Conservation (phyloP, 345 rosid genomes). For the Syzygium grande region DNA sequence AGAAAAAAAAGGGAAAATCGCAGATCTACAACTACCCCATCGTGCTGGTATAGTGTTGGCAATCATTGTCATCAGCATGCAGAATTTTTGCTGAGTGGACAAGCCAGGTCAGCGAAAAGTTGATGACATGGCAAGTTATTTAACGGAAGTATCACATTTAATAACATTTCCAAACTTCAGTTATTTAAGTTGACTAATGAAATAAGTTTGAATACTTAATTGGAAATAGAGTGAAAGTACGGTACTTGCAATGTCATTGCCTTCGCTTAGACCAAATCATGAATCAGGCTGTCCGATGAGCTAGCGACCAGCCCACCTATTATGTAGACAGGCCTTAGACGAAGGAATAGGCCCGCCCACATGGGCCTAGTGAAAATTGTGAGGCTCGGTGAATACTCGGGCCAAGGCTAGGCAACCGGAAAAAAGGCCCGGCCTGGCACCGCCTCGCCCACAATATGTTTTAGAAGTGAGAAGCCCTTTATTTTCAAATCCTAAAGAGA, state of each 20-base stretch:
- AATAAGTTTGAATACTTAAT: not conserved
- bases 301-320: rapidly evolving
- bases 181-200: not conserved
- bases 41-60: not conserved
- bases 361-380: too few species aligned
- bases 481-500: too few species aligned
- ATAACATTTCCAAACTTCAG: not conserved
- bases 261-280: rapidly evolving
- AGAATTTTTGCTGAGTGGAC: not conserved
- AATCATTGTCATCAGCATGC: not conserved
- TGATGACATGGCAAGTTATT: not conserved
- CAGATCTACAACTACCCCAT: not conserved
- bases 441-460: too few species aligned
- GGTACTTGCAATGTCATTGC: not conserved
- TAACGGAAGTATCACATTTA: not conserved
- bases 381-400: too few species aligned
- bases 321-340: too few species aligned
- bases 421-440: too few species aligned
- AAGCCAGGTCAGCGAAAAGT: not conserved
- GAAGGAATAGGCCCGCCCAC: too few species aligned
- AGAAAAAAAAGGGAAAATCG: not conserved
- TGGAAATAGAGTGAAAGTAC: not conserved
- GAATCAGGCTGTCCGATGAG: not conserved
- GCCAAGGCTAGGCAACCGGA: too few species aligned
- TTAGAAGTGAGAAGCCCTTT: too few species aligned